Evolutionary conservation across 441 rosid genomes (phyloP).

Genomic region (Biscutella laevigata): DNA sequence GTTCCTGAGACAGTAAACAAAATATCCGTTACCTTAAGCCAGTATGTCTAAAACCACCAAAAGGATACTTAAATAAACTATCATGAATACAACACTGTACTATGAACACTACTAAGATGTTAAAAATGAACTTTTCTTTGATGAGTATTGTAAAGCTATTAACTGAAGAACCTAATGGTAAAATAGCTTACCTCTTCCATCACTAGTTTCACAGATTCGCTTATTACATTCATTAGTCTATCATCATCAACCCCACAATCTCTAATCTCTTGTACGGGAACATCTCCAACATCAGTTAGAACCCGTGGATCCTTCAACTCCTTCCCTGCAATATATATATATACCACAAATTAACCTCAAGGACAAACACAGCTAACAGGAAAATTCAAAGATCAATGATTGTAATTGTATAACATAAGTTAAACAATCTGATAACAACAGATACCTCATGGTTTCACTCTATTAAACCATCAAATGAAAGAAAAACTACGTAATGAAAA

Average conservation of each 20-base stretch:
- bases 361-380: too few species aligned
- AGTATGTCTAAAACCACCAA: not conserved
- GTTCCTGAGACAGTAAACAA: constrained; percentile 39
- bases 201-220: constrained; percentile 78
- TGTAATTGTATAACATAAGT: too few species aligned
- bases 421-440: not conserved
- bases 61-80: not conserved
- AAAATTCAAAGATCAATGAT: not conserved
- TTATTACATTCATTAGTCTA: constrained; percentile 75
- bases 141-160: not conserved
- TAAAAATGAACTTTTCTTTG: not conserved
- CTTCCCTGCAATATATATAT: constrained; percentile 62
- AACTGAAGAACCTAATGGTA: not conserved
- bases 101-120: not conserved
- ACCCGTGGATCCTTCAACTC: constrained; percentile 80
- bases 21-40: not conserved
- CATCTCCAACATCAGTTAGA: constrained; percentile 91
- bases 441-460: not conserved
- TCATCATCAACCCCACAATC: constrained; percentile 95
- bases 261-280: constrained; percentile 94
- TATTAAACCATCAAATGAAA: not conserved
- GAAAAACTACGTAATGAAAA: not conserved
- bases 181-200: constrained; percentile 67
- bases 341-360: not conserved
- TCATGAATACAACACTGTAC: not conserved